A percentile compares a stretch with the other conserved stretches of the same genome.
Conservation (phyloP, 2,329 filamentous ascomycete genomes). For the Fusarium heterosporum region DNA sequence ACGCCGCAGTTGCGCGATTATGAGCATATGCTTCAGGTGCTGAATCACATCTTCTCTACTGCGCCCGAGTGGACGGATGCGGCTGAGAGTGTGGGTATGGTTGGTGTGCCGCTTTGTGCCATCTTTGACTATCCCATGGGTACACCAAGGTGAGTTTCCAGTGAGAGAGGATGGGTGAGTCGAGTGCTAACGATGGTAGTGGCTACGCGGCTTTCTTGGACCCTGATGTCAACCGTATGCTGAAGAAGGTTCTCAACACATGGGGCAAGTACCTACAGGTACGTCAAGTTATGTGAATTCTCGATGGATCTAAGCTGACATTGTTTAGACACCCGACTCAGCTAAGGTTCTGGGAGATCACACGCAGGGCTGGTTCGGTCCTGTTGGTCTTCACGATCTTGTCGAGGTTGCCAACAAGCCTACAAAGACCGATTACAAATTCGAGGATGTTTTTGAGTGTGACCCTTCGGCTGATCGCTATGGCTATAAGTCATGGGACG, state of each 20-base stretch:
- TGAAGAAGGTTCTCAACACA: slow-evolving; percentile 67
- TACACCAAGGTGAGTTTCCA: slow-evolving; percentile 58
- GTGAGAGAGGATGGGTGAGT: too few species aligned
- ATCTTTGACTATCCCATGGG: slow-evolving; percentile 69
- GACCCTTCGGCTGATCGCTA: slow-evolving; percentile 65
- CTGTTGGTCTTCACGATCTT: slow-evolving; percentile 60
- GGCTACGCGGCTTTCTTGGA: slow-evolving; percentile 67
- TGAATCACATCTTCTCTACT: slow-evolving; percentile 69
- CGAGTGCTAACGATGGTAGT: slow-evolving; percentile 23
- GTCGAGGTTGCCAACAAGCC: slow-evolving; percentile 64
- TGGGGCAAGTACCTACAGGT: slow-evolving; percentile 68
- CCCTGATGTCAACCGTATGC: slow-evolving; percentile 64
- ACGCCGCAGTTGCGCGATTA: slow-evolving; percentile 73
- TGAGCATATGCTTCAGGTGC: slow-evolving; percentile 71
- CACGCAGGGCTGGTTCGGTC: slow-evolving; percentile 66
- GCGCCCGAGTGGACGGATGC: slow-evolving; percentile 66
- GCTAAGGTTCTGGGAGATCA: slow-evolving; percentile 61
- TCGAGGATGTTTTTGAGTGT: slow-evolving; percentile 72
- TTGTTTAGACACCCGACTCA: slow-evolving; percentile 61
- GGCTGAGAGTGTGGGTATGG: slow-evolving; percentile 63
- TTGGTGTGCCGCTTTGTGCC: slow-evolving; percentile 65
- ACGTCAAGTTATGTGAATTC: slow-evolving; percentile 3
- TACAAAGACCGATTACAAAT: slow-evolving; percentile 56
- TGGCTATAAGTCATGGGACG: slow-evolving; percentile 76
- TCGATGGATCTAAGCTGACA: background rate